Evolutionary conservation across 495 filamentous ascomycete species (phyloP).

Genomic region (Aspergillus ellipticus): DNA sequence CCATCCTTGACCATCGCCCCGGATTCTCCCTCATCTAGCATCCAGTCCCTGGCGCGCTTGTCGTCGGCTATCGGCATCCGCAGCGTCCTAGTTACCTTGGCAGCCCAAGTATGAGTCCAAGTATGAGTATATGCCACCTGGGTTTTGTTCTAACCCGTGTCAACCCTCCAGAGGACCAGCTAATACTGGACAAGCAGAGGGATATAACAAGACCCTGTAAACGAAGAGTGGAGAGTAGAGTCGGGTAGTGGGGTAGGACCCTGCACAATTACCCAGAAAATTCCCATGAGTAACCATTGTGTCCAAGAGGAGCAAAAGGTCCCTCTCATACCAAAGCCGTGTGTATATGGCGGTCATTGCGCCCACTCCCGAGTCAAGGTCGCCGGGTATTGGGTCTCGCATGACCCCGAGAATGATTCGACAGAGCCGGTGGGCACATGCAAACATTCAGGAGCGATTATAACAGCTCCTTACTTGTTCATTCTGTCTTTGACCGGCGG

Average conservation of each 20-base stretch:
- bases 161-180: background rate
- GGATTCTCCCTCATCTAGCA: background rate
- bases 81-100: background rate
- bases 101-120: background rate
- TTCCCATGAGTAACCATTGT: background rate
- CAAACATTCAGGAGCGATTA: background rate
- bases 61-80: background rate
- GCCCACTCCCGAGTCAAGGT: too few relatives aligned
- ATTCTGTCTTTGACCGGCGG: slow-evolving; percentile 19
- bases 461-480: background rate
- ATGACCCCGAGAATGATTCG: background rate
- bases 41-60: background rate
- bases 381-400: background rate
- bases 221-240: background rate
- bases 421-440: background rate
- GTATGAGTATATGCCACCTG: background rate
- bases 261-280: background rate
- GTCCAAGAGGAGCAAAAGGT: background rate
- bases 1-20: background rate
- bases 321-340: background rate
- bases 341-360: background rate
- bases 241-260: background rate
- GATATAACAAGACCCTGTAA: background rate
- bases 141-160: background rate
- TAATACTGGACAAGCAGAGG: background rate